Base-by-base conservation (phyloP, 768 basidiomycete species). In the Rhizopogon vinicolor region DNA sequence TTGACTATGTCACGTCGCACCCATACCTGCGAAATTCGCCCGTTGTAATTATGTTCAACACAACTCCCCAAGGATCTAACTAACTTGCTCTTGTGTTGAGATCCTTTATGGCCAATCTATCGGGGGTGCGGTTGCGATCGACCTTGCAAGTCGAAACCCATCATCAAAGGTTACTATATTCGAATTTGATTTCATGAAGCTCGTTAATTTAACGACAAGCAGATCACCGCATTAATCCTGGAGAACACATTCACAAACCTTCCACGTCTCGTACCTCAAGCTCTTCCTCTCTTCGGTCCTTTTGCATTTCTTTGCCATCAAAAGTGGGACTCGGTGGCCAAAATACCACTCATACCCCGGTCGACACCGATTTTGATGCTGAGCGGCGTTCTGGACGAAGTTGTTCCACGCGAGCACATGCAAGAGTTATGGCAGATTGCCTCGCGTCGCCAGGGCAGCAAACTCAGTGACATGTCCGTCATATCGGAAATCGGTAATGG, bases 221-320 rank as follows among this genome's bases (percentile, higher is more conserved):
- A 92, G 88, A 84, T 96, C 54, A 55, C 75, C 16, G 94, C 87
- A 1, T 77, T 97, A 14, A 81, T 98, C 54, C 78, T 98, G 55
- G 95, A 98, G 74, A 98, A 97, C 68, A 96, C 95, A 0, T 97
- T 97, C 69, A 83, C 88, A 35, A 92, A 89, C 41, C 80, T 98
- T 29, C 87, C 87, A 5, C 80, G 78, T 50, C 81, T 96, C 14
- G 83, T 97, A n/a, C 94, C 92, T 0, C 75, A 83, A 57, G 82
- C 87, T 14, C 74, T 97, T 35, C 94, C 94, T 6, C 66, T 81
- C 33, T 78, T 94, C 31, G 76, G 81, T 0, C 87, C 86, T 3
- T 77, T 93, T 64, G 74, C 91, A 18, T 88, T 88, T 70, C 80
- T 94, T 12, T 88, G 91, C 61, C 86, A 93, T 63, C 85, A 96